Base-by-base conservation (phyloP, 2,329 filamentous ascomycete species). In the Aspergillus udagawae region DNA sequence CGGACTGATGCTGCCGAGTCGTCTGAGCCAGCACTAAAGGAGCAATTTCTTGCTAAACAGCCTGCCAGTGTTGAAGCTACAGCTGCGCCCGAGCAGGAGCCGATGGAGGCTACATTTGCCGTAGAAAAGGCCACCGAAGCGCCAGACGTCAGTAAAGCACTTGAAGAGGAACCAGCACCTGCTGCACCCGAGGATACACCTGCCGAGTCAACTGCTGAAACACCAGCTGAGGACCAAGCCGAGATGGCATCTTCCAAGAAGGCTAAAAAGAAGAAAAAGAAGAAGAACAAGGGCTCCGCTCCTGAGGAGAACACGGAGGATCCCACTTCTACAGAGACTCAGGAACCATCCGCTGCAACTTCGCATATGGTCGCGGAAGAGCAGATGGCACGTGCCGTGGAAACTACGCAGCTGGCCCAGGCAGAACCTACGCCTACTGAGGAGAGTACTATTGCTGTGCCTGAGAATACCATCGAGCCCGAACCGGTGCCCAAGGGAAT, bases 201-300 rank as follows among this genome's bases (percentile, higher is more conserved):
- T 23, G 56, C 60, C 47, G 61, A 67, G 21, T 20, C 57, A 23
- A n/a, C 48, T 48, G 50, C 44, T 1, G 56, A 54, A n/a, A 41
- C 48, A 27, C 56, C 49, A 4, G 29, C 45, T 51, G 32, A 38
- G 5, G 32, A 38, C 3, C 32, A 38, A 17, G 32, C 44, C 3
- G 44, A 47, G 44, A 25, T 23, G 2, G 2, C 12, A 25, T 60
- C 60, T 53, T 58, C 61, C 1, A 66, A 65, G 54, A 68, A 67
- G 48, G 52, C 62, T 4, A 71, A 70, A 60, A 69, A 67, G 52
- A 69, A 70, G 52, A 67, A 65, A 53, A 61, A 61, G 44, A 67
- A 62, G 47, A 61, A 59, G 49, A 59, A 52, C 51, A 60, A 60
- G 54, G 35, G 41, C 20, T 49, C 57, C 21, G 38, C 41, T 25